Evolutionary conservation across 306 rosid genomes (phyloP).

Genomic region (Argentina anserina): DNA sequence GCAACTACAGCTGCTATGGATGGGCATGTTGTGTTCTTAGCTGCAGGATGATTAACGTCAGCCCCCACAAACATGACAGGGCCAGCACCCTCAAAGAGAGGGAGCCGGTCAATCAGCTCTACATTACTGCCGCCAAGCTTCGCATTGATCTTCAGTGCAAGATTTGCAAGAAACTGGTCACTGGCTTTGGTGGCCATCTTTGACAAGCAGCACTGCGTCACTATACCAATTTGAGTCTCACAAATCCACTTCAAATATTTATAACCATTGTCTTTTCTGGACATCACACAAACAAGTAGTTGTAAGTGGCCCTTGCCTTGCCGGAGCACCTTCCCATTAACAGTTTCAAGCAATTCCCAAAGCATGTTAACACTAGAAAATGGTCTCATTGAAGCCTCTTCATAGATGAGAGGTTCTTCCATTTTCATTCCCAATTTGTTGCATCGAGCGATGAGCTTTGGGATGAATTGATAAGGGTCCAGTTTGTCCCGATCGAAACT

Average conservation of each 20-base stretch:
- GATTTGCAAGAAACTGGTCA: conserved; percentile 59
- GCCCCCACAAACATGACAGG: conserved; percentile 83
- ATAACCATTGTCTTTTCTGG: conserved; percentile 53
- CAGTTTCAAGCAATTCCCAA: conserved; percentile 40
- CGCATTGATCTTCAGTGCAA: conserved; percentile 77
- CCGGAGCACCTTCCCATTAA: conserved; percentile 21
- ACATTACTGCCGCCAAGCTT: conserved; percentile 90
- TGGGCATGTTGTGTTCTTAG: conserved; percentile 41
- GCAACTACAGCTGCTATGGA: conserved; percentile 80
- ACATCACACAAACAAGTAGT: conserved; percentile 74
- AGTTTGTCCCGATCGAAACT: conserved; percentile 9
- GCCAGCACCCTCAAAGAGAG: conserved; percentile 37
- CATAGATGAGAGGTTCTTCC: conserved; percentile 41
- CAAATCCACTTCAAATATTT: conserved; percentile 67
- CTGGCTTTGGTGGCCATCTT: conserved; percentile 36
- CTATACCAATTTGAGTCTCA: conserved; percentile 68
- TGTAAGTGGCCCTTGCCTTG: conserved; percentile 30
- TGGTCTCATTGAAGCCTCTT: conserved; percentile 40
- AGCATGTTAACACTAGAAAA: conserved; percentile 30
- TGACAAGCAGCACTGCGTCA: conserved; percentile 80
- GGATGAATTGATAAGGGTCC: conserved; percentile 32
- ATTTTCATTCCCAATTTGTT: conserved; percentile 53
- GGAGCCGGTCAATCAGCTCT: conserved; percentile 51
- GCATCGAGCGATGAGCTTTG: conserved; percentile 42
- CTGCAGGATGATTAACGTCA: conserved; percentile 78